Percentiles rank a stretch among this genome's conserved stretches.
Conservation (phyloP, 257 asterid genomes). For the Nicotiana paniculata region DNA sequence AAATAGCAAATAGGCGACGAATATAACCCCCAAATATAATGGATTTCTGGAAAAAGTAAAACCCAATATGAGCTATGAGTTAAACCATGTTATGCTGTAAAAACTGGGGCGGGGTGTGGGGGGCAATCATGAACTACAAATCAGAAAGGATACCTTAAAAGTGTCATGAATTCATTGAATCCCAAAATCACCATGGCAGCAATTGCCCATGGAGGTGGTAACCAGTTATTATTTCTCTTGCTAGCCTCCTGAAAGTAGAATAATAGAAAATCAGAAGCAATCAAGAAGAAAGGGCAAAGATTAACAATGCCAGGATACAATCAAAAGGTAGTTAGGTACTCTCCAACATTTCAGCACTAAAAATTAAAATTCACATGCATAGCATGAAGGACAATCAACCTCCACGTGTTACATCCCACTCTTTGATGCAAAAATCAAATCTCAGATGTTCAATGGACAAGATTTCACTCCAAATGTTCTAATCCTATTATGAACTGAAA, state of each 20-base stretch:
- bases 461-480: not conserved
- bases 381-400: not conserved
- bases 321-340: not conserved
- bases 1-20: constrained; percentile 54
- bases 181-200: constrained; percentile 73
- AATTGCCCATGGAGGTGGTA: constrained; percentile 99
- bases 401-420: constrained; percentile 3
- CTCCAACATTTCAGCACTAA: not conserved
- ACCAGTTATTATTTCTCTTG: constrained; percentile 84
- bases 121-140: not conserved
- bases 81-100: not conserved
- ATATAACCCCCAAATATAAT: constrained; percentile 66
- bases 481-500: not conserved
- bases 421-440: not conserved
- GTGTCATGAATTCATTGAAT: constrained; percentile 95
- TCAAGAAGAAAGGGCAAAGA: not conserved
- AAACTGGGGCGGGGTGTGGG: not conserved
- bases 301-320: not conserved
- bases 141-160: constrained; percentile 52
- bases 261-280: constrained; percentile 7
- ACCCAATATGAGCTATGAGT: not conserved
- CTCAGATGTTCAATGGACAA: not conserved
- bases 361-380: not conserved
- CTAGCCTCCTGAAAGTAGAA: constrained; percentile 72
- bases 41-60: constrained; percentile 71